These are phyloP conservation scores for Termitomyces sp. DNA, from an alignment of 768 basidiomycete genomes.

Conservation along the genomic window DNA sequence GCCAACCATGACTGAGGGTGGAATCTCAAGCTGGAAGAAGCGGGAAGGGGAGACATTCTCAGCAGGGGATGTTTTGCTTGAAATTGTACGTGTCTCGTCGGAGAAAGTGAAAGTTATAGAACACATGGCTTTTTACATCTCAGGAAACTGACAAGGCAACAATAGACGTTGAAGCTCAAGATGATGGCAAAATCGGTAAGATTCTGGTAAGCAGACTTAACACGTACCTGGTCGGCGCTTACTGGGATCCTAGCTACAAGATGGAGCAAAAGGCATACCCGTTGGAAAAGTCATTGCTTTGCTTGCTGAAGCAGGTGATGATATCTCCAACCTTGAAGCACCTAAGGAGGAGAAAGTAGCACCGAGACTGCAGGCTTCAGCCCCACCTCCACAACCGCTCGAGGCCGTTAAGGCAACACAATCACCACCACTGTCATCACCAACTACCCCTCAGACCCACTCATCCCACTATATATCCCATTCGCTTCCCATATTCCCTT, in stretches of 20 bases:
- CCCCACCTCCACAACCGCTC: conserved; percentile 25
- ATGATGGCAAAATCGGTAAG: conserved; percentile 91
- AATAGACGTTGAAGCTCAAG: conserved; percentile 98
- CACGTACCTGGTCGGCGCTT: neutral
- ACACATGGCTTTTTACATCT: neutral
- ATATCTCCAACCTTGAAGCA: conserved; percentile 76
- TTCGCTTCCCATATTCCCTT: conserved; percentile 80
- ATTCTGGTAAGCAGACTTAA: conserved; percentile 59
- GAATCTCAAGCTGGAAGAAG: conserved; percentile 88
- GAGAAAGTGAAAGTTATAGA: neutral
- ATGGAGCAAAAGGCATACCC: conserved; percentile 78
- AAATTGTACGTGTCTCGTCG: conserved; percentile 62
- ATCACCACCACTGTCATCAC: conserved; percentile 17
- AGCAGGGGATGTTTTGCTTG: conserved; percentile 81
- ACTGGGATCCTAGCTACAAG: conserved; percentile 41
- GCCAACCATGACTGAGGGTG: conserved; percentile 95
- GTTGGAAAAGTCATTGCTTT: conserved; percentile 90
- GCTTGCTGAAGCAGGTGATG: conserved; percentile 93
- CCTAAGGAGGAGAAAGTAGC: conserved; percentile 41
- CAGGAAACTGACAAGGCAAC: conserved; percentile 95
- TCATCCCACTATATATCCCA: conserved; percentile 37
- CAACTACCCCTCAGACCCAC: conserved; percentile 26
- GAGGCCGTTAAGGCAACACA: conserved; percentile 20
- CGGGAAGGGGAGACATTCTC: conserved; percentile 74
- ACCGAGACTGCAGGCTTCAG: conserved; percentile 18